phyloP scores from a whole-genome alignment of 2,329 filamentous ascomycete genomes.

The Botryotinia calthae region DNA sequence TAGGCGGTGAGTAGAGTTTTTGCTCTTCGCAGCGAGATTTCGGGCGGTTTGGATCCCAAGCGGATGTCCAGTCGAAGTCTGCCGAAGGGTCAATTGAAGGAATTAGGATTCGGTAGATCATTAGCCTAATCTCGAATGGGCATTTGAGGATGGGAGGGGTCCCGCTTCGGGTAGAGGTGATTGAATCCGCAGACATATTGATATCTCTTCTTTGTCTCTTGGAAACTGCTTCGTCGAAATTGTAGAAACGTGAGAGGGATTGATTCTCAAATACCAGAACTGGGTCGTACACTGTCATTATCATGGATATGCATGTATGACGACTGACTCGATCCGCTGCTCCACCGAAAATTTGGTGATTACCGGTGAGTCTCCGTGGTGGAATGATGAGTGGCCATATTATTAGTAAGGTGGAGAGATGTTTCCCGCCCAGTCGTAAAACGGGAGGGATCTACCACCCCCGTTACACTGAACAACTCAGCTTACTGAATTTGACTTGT shows the following conservation, averaged over 20 bases:
- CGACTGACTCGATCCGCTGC: conserved; percentile 17
- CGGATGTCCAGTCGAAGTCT: conserved; percentile 17
- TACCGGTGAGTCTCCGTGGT: conserved; percentile 14
- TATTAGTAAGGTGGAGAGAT: conserved; percentile 14
- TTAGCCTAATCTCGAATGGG: conserved; percentile 19
- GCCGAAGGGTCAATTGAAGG: conserved; percentile 18
- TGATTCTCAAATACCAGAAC: conserved; percentile 9
- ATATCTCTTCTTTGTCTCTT: background rate
- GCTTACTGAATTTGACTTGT: background rate
- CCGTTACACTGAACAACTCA: conserved; percentile 12
- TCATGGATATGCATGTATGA: conserved; percentile 19
- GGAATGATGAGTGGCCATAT: conserved; percentile 17
- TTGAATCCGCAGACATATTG: conserved; percentile 1
- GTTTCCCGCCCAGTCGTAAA: conserved; percentile 11
- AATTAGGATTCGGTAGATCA: conserved; percentile 20
- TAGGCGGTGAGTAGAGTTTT: conserved; percentile 18
- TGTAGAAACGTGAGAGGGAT: conserved; percentile 8
- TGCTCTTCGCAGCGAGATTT: conserved; percentile 15
- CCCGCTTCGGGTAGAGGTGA: background rate
- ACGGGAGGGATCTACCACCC: conserved; percentile 8
- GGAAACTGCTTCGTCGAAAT: background rate
- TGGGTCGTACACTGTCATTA: background rate
- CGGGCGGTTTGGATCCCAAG: conserved; percentile 19
- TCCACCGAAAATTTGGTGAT: conserved; percentile 19
- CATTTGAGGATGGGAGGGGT: conserved; percentile 18